These are phyloP conservation scores for Suillus decipiens DNA, from an alignment of 768 basidiomycete genomes.

Conservation along the genomic window DNA sequence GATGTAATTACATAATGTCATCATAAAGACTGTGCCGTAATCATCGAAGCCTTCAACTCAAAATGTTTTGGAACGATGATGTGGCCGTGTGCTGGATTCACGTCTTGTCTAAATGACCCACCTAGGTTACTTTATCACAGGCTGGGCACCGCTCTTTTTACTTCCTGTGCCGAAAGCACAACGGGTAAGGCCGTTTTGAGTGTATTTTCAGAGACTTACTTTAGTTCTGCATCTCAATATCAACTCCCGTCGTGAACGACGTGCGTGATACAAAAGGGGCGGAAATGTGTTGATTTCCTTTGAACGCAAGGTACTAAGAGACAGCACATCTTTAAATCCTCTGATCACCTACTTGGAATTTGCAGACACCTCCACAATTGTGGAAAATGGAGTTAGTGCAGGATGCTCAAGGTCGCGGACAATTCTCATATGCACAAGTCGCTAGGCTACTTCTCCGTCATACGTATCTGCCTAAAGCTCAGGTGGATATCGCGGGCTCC, in stretches of 20 bases:
- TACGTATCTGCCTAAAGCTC: constrained; percentile 69
- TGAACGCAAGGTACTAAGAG: constrained; percentile 40
- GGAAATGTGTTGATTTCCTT: constrained; percentile 48
- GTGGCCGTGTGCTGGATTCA: too few relatives aligned
- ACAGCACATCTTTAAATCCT: not conserved
- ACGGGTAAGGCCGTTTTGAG: too few relatives aligned
- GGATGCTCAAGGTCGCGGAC: constrained; percentile 43
- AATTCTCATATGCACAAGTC: constrained; percentile 31
- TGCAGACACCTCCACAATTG: constrained; percentile 72
- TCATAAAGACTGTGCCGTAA: too few relatives aligned
- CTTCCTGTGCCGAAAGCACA: too few relatives aligned
- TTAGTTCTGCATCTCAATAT: too few relatives aligned
- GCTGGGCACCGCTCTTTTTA: too few relatives aligned
- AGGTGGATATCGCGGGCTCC: constrained; percentile 76
- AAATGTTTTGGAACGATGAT: too few relatives aligned
- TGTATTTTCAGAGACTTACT: too few relatives aligned
- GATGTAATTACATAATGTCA: too few relatives aligned
- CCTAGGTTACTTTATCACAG: too few relatives aligned
- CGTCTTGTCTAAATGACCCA: too few relatives aligned
- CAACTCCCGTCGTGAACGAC: constrained; percentile 55
- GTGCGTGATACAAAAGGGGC: constrained; percentile 50
- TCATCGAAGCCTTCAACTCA: too few relatives aligned
- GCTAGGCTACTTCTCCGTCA: constrained; percentile 48
- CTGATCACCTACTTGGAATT: not conserved
- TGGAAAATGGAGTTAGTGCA: constrained; percentile 72